Evolutionary conservation across 2,329 filamentous ascomycete species (phyloP), one percentile per base, ranked within the genome.

Genomic region (Alternaria sp.): DNA sequence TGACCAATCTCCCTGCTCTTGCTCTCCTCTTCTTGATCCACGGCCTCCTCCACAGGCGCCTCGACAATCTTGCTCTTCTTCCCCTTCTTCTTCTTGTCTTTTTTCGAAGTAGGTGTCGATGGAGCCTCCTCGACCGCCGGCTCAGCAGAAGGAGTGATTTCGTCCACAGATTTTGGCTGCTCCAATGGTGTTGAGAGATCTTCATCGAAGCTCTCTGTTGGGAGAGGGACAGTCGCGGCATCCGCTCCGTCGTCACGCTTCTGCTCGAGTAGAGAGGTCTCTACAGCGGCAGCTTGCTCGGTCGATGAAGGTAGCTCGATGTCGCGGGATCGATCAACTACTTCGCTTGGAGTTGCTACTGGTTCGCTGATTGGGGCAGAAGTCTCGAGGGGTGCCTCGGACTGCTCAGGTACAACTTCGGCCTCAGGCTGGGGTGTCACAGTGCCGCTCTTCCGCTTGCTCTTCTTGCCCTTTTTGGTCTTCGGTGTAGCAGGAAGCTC

Each of bases 61-160:
- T 68, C 64, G 28, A 28, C 15, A 26, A 51, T 59, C 49, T 64
- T 68, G 13, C 56, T 45, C 61, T 72, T 74, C 61, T 70, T 74
- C 9, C 63, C 64, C 54, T 73, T 74, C 62, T 74, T 71, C 44
- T 73, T 70, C 49, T 69, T 64, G n/a, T 71, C 62, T 13, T 69
- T 68, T 57, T 66, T 68, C 19, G 63, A 61, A 15, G 30, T n/a
- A 12, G 66, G 55, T n/a, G 62, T 26, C 3, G 59, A 40, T n/a
- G 28, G 13, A 12, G 19, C 45, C 13, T 66, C 60, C 12, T 69
- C 68, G 0, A 28, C 13, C 1, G 23, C 15, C 25, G 26, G 32
- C 13, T 62, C 58, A 25, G 40, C 51, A 9, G 46, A 44, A 28
- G 45, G 47, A 4, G 23, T 19, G 3, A 19, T 4, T 6, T 62